A percentile compares a stretch with the other conserved stretches of the same genome.
These are phyloP conservation scores for Lecanosticta acicola DNA, from an alignment of 2,329 filamentous ascomycete species.

Conservation along the genomic window DNA sequence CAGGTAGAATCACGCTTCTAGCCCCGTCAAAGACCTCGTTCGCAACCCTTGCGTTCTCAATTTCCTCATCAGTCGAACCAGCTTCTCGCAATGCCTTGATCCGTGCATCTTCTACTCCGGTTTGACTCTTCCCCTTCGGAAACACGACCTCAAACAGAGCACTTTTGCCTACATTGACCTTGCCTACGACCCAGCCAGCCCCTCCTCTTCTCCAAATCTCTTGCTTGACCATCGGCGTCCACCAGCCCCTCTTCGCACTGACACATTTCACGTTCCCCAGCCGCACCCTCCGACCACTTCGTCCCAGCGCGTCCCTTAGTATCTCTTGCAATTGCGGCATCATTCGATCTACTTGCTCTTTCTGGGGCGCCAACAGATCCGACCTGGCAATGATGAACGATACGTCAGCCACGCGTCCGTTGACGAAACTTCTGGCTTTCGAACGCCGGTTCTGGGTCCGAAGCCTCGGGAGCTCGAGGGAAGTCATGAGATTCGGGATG, in stretches of 20 bases:
- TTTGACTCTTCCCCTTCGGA: constrained; percentile 57
- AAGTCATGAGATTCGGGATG: constrained; percentile 65
- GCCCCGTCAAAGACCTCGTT: neutral
- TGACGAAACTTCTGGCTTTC: constrained; percentile 58
- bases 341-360: constrained; percentile 74
- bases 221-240: constrained; percentile 80
- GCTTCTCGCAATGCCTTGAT: constrained; percentile 2
- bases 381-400: constrained; percentile 88
- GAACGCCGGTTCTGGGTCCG: constrained; percentile 77
- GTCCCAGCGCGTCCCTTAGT: constrained; percentile 68
- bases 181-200: constrained; percentile 94
- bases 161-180: constrained; percentile 96
- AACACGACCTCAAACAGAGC: constrained; percentile 82
- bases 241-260: constrained; percentile 82
- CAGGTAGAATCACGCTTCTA: neutral
- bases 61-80: neutral
- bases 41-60: neutral
- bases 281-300: constrained; percentile 62
- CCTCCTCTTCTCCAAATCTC: constrained; percentile 79
- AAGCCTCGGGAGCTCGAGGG: constrained; percentile 66
- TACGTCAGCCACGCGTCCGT: constrained; percentile 66
- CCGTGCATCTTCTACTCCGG: constrained; percentile 2
- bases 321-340: constrained; percentile 80
- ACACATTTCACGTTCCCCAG: constrained; percentile 83
- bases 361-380: constrained; percentile 77